Conservation (phyloP, 805 yeast species). For the Yarrowia phangngaensis region DNA sequence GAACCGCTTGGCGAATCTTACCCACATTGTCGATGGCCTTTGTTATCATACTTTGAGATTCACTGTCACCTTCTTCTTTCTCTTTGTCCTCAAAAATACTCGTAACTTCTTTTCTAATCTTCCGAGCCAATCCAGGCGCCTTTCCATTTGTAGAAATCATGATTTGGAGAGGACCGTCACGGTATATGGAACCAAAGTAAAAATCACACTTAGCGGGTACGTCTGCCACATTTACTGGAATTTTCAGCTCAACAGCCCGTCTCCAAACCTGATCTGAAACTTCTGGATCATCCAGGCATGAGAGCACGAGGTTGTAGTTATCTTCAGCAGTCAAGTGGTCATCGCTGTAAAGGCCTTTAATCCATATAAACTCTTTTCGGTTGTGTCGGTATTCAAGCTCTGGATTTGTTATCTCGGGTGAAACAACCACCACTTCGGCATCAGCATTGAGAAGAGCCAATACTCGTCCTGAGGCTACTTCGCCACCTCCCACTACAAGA, state of each 20-base stretch:
- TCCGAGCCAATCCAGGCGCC: conserved; percentile 69
- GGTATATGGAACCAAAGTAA: conserved; percentile 75
- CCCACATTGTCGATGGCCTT: conserved; percentile 53
- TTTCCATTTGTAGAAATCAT: conserved; percentile 82
- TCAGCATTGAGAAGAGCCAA: conserved; percentile 63
- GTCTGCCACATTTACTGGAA: conserved; percentile 74
- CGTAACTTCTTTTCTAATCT: conserved; percentile 53
- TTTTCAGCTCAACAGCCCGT: conserved; percentile 45
- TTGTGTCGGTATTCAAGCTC: conserved; percentile 22
- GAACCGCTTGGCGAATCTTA: conserved; percentile 48
- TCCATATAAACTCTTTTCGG: conserved; percentile 32
- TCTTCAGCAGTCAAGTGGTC: conserved; percentile 36
- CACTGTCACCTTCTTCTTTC: conserved; percentile 45
- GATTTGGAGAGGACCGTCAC: conserved; percentile 68
- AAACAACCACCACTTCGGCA: conserved; percentile 64
- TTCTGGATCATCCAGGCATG: conserved; percentile 70
- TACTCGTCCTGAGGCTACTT: conserved; percentile 68
- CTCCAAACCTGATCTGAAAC: conserved; percentile 56
- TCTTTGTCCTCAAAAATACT: conserved; percentile 35
- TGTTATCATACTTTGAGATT: conserved; percentile 32
- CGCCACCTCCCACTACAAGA: conserved; percentile 65
- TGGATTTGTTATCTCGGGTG: conserved; percentile 51
- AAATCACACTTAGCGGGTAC: conserved; percentile 81
- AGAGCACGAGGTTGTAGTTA: conserved; percentile 60
- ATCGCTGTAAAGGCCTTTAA: conserved; percentile 33